A percentile compares a stretch with the other conserved stretches of the same genome.
Conservation (phyloP, 2,329 filamentous ascomycete genomes). For the Colletotrichum australisinense region DNA sequence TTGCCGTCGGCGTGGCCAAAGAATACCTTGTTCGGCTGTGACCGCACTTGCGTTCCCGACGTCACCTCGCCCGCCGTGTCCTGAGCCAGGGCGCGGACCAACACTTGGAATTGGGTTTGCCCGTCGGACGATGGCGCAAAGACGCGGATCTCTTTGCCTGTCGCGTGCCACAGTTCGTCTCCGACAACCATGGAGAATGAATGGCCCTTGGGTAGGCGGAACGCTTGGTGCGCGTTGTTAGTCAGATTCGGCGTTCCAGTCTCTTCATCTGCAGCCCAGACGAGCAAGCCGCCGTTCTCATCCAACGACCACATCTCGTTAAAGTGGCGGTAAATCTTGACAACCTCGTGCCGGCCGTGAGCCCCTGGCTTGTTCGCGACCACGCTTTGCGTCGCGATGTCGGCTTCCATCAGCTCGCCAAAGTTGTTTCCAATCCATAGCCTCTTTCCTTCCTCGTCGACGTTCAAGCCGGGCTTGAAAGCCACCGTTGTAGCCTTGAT, state of each 20-base stretch:
- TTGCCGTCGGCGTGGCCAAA: constrained; percentile 95
- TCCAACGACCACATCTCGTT: constrained; percentile 96
- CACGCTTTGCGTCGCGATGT: constrained; percentile 79
- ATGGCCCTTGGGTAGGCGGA: constrained; percentile 82
- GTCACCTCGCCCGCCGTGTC: constrained; percentile 87
- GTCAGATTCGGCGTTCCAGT: constrained; percentile 80
- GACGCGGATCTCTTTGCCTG: constrained; percentile 87
- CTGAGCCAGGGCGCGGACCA: constrained; percentile 76
- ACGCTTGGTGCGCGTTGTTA: constrained; percentile 77
- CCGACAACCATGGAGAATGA: constrained; percentile 91
- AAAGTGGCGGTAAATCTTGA: constrained; percentile 86
- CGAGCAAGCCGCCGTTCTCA: constrained; percentile 84
- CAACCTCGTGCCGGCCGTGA: constrained; percentile 82
- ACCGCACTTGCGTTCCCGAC: constrained; percentile 80
- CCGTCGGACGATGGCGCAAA: constrained; percentile 80
- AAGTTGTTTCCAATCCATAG: constrained; percentile 92
- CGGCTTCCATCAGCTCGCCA: constrained; percentile 90
- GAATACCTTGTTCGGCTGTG: constrained; percentile 82
- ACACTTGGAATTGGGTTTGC: constrained; percentile 78
- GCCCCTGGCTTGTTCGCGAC: constrained; percentile 75
- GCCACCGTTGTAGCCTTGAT: constrained; percentile 83
- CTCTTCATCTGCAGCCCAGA: constrained; percentile 81
- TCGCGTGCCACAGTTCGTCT: constrained; percentile 87
- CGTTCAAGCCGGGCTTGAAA: constrained; percentile 84
- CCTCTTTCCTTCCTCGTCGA: constrained; percentile 82